Conservation (phyloP, 768 basidiomycete genomes). For the Tylopilus cervinicoccineus region DNA sequence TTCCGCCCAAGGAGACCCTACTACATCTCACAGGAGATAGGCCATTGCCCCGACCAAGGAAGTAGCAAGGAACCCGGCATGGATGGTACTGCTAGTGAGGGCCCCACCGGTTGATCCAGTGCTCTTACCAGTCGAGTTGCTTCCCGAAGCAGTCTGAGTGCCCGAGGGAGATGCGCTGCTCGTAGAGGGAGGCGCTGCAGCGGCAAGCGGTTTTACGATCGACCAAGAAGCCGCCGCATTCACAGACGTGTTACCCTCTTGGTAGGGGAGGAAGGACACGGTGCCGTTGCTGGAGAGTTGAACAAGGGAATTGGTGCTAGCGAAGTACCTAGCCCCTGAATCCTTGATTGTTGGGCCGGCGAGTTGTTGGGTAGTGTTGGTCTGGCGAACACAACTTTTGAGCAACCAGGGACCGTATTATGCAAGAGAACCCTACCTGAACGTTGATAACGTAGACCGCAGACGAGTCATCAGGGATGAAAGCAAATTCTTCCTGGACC, state of each 20-base stretch:
- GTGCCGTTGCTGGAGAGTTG: constrained; percentile 62
- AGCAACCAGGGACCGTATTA: background rate
- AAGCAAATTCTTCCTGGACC: constrained; percentile 75
- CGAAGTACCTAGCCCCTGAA: constrained; percentile 58
- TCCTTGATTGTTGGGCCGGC: constrained; percentile 61
- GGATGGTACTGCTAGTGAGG: constrained; percentile 7
- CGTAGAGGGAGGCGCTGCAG: constrained; percentile 38
- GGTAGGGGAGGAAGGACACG: constrained; percentile 60
- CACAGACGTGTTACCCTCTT: constrained; percentile 37
- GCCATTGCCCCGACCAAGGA: constrained; percentile 16
- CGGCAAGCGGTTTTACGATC: constrained; percentile 40
- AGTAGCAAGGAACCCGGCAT: constrained; percentile 12
- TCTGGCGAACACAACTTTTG: constrained; percentile 31
- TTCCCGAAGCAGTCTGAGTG: constrained; percentile 12
- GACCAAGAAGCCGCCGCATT: constrained; percentile 51
- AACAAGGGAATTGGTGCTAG: constrained; percentile 55
- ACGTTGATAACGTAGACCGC: constrained; percentile 74
- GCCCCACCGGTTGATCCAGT: constrained; percentile 15
- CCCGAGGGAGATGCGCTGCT: constrained; percentile 18
- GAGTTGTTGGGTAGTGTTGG: constrained; percentile 60
- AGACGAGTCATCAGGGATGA: constrained; percentile 70
- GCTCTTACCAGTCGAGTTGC: constrained; percentile 11
- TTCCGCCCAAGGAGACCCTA: too few relatives aligned
- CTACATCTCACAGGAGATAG: constrained; percentile 10
- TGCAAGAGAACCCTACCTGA: constrained; percentile 36